Conservation (phyloP, 495 filamentous ascomycete genomes). For the Penicillium fimorum region DNA sequence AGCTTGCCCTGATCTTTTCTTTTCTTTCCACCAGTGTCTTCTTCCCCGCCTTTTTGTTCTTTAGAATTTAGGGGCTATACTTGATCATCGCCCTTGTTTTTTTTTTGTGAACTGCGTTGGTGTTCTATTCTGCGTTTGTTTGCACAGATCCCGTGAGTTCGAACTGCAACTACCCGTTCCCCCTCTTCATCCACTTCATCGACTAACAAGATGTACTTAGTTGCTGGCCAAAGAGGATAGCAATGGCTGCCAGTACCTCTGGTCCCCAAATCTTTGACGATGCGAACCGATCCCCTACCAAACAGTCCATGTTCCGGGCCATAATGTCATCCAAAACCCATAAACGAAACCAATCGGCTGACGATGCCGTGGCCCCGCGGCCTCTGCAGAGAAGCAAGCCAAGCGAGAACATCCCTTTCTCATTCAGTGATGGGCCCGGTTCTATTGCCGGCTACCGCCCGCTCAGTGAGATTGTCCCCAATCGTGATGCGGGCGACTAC, state of each 20-base stretch:
- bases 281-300: slow-evolving; percentile 36
- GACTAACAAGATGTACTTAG: slow-evolving; percentile 27
- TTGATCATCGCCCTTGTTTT: slow-evolving; percentile 1
- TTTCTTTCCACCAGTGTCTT: slow-evolving; percentile 18
- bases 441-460: slow-evolving; percentile 31
- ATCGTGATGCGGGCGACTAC: slow-evolving; percentile 35
- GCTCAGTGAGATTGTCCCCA: slow-evolving; percentile 40
- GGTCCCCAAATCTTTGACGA: slow-evolving; percentile 49
- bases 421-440: slow-evolving; percentile 30
- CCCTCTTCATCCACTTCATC: neutral
- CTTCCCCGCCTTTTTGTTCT: slow-evolving; percentile 23
- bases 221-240: slow-evolving; percentile 38
- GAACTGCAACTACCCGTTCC: slow-evolving; percentile 25
- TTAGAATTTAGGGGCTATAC: slow-evolving; percentile 10
- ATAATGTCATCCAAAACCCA: slow-evolving; percentile 46
- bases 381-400: slow-evolving; percentile 18
- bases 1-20: slow-evolving; percentile 18
- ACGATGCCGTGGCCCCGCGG: slow-evolving; percentile 31
- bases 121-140: slow-evolving; percentile 23
- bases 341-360: slow-evolving; percentile 42
- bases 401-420: slow-evolving; percentile 19
- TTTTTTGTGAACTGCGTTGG: slow-evolving; percentile 17
- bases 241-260: slow-evolving; percentile 39
- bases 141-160: slow-evolving; percentile 29
- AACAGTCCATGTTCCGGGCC: slow-evolving; percentile 44